phyloP scores from a whole-genome alignment of 805 yeast species.

The Yamadazyma kitorensis region DNA sequence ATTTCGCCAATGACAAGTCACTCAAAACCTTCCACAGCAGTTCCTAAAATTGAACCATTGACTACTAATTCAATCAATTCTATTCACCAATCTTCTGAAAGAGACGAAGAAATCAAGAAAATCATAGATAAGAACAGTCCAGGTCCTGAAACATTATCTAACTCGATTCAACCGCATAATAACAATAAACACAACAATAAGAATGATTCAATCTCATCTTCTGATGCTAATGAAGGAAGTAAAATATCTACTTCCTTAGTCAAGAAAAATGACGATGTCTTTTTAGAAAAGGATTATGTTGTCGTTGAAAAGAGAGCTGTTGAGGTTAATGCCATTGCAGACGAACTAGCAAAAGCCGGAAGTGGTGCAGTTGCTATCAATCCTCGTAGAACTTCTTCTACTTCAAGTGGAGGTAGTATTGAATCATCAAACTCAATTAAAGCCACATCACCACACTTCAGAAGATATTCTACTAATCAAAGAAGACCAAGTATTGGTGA shows the following conservation, averaged over 20 bases:
- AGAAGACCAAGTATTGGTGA: conserved; percentile 64
- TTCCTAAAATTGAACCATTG: conserved; percentile 7
- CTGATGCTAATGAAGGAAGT: neutral
- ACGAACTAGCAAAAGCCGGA: conserved; percentile 73
- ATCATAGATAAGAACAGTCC: conserved; percentile 45
- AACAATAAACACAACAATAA: conserved; percentile 1
- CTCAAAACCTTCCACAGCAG: neutral
- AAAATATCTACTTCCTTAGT: conserved; percentile 11
- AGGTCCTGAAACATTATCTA: conserved; percentile 30
- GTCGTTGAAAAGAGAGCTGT: conserved; percentile 93
- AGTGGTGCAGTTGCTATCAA: conserved; percentile 48
- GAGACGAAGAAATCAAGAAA: conserved; percentile 46
- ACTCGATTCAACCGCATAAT: conserved; percentile 19
- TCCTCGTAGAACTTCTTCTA: conserved; percentile 29
- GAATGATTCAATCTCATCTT: neutral
- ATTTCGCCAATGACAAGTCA: conserved; percentile 41
- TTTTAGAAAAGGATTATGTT: conserved; percentile 82
- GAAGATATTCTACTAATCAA: conserved; percentile 31
- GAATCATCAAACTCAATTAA: conserved; percentile 9
- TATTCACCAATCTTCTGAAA: neutral
- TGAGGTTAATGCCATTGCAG: conserved; percentile 94
- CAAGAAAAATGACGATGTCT: conserved; percentile 38
- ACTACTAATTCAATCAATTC: conserved; percentile 1
- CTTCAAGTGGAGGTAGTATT: conserved; percentile 18
- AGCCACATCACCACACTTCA: conserved; percentile 14